Percentiles rank a stretch among this genome's conserved stretches.
Evolutionary conservation across 176 grass and related monocot genomes (phyloP).

Genomic region (Musa schizocarpa): DNA sequence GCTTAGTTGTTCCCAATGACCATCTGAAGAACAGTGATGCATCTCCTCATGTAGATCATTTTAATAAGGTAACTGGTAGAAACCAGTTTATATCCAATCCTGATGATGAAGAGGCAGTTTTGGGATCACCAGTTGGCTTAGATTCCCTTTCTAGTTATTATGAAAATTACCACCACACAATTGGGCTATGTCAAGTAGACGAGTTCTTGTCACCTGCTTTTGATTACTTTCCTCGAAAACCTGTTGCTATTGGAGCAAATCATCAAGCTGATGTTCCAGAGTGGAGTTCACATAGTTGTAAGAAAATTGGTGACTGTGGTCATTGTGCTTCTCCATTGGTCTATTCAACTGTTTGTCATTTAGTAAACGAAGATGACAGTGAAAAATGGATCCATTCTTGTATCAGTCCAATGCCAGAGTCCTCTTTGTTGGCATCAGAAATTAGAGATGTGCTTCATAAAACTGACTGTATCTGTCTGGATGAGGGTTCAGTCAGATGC

Average conservation of each 20-base stretch:
- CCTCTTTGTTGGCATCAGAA: conserved; percentile 17
- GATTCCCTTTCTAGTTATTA: conserved; percentile 43
- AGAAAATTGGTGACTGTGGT: conserved; percentile 15
- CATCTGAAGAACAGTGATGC: background rate
- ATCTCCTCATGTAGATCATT: conserved; percentile 4
- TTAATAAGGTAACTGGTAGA: conserved; percentile 19
- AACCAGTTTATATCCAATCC: background rate
- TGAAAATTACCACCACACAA: conserved; percentile 30
- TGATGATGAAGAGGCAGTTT: conserved; percentile 19
- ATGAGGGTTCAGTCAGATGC: conserved; percentile 61
- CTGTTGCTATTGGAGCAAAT: conserved; percentile 52
- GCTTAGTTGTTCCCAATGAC: background rate
- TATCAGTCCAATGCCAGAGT: conserved; percentile 30
- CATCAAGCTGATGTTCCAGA: conserved; percentile 77
- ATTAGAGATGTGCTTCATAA: conserved; percentile 15
- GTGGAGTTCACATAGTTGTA: conserved; percentile 30
- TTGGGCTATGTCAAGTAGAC: conserved; percentile 22
- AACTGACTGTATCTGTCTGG: conserved; percentile 46
- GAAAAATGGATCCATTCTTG: conserved; percentile 48
- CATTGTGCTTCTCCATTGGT: conserved; percentile 19
- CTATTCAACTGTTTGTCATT: conserved; percentile 10
- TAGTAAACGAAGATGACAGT: conserved; percentile 28
- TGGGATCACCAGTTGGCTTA: conserved; percentile 36
- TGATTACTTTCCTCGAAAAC: conserved; percentile 38
- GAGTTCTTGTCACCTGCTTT: conserved; percentile 29